Evolutionary conservation across 2,329 filamentous ascomycete genomes (phyloP).

Genomic region (Penicillium brevicompactum): DNA sequence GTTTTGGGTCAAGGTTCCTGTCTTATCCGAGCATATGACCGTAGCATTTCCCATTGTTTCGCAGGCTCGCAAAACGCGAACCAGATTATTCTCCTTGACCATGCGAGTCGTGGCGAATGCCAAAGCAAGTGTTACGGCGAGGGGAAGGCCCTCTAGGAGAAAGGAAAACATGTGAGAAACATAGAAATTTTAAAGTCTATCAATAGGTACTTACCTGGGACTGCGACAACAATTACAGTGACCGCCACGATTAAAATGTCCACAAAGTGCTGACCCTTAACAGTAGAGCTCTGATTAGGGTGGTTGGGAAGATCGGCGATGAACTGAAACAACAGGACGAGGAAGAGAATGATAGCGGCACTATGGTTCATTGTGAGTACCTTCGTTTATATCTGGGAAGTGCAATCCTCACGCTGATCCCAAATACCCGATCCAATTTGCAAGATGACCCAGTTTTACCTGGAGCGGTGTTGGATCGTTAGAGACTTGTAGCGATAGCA

Average conservation of each 20-base stretch:
- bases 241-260: slow-evolving; percentile 77
- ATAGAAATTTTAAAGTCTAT: no score
- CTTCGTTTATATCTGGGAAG: background rate
- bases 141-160: slow-evolving; percentile 65
- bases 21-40: slow-evolving; percentile 80
- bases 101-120: slow-evolving; percentile 77
- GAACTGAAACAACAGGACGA: slow-evolving; percentile 85
- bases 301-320: slow-evolving; percentile 65
- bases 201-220: slow-evolving; percentile 52
- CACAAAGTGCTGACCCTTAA: slow-evolving; percentile 77
- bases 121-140: slow-evolving; percentile 75
- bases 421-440: slow-evolving; percentile 75
- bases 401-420: slow-evolving; percentile 60
- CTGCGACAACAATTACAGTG: slow-evolving; percentile 77
- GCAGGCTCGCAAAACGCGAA: slow-evolving; percentile 74
- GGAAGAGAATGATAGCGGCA: slow-evolving; percentile 75
- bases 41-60: slow-evolving; percentile 82
- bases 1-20: slow-evolving; percentile 73
- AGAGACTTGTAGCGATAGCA: slow-evolving; percentile 72
- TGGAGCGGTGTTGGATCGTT: slow-evolving; percentile 76
- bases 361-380: slow-evolving; percentile 24
- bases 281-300: slow-evolving; percentile 55
- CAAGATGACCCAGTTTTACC: slow-evolving; percentile 73
- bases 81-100: slow-evolving; percentile 76
- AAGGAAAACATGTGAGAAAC: slow-evolving; percentile 38